Base-by-base conservation (phyloP, 805 yeast genomes). In the Candida berthetii region DNA sequence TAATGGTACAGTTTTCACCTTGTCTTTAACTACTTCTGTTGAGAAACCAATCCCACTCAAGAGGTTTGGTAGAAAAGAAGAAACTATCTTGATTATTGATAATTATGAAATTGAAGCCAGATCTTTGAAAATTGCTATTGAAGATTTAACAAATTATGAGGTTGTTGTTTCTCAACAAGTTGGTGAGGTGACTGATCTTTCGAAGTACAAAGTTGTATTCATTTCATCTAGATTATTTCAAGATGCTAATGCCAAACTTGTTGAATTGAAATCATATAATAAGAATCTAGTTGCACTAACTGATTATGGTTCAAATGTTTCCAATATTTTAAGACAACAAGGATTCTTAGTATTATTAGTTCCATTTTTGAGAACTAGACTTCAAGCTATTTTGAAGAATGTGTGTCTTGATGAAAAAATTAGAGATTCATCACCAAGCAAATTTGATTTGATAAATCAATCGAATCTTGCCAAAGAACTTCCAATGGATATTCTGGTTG, bases 1-100 rank as follows among this genome's bases (percentile, higher is more conserved):
- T 11, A 68, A 72, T 51, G 96, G 96, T 1, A 83, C 93, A 3
- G 81, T 82, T 49, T 86, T 86, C 57, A 81, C 74, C 60, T 83
- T 87, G 59, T 81, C 91, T 0, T 73, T 87, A n/a, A 70, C 82
- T 27, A 48, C 49, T 4, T 22, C 38, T 2, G 42, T 42, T 7
- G 11, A 10, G 1, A 17, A 35, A 1, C 2, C 35, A 9, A 17
- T n/a, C 7, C 18, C 2, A 5, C 13, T 16, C n/a, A 28, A 20
- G 4, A 40, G 32, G 7, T 7, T 22, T 16, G 18, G 29, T 28
- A 7, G 9, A 7, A 13, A 32, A 16, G 11, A 38, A 20, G n/a
- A 35, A 34, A 42, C 42, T 28, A 29, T 45, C 14, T 14, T 47
- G 17, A 42, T 52, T 13, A 16, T 50, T 27, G 42, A 48, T 31